phyloP scores from a whole-genome alignment of 768 basidiomycete genomes.

The Phanerodontia chrysosporium region DNA sequence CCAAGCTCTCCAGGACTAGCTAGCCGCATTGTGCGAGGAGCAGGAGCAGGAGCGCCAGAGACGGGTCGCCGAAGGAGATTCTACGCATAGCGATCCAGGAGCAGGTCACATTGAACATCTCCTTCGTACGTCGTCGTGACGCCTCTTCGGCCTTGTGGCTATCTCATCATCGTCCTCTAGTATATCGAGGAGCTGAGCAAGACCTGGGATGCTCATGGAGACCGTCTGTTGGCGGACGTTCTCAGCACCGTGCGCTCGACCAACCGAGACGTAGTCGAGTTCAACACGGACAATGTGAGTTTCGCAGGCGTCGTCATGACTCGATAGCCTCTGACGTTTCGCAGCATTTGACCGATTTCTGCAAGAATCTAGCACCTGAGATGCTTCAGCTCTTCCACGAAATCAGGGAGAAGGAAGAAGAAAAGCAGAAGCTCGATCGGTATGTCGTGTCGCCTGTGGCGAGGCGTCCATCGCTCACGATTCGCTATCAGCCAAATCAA shows the following conservation, averaged over 20 bases:
- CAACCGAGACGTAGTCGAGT: conserved; percentile 42
- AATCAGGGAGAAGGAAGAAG: conserved; percentile 11
- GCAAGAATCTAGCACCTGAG: conserved; percentile 9
- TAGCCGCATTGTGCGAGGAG: conserved; percentile 31
- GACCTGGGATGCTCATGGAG: not conserved
- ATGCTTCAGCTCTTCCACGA: conserved; percentile 11
- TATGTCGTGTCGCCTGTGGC: not conserved
- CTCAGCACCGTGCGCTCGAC: conserved; percentile 65
- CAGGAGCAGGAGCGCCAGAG: conserved; percentile 50
- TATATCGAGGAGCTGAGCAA: conserved; percentile 9
- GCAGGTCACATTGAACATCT: conserved; percentile 9
- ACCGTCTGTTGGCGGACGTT: conserved; percentile 57
- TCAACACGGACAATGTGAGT: conserved; percentile 8
- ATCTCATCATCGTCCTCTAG: not conserved
- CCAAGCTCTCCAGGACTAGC: conserved; percentile 21
- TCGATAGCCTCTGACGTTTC: not conserved
- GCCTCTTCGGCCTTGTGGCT: not conserved
- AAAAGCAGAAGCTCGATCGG: conserved; percentile 12
- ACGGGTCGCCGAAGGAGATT: conserved; percentile 1
- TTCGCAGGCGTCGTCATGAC: not conserved
- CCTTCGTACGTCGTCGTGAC: conserved; percentile 1
- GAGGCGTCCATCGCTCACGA: not conserved
- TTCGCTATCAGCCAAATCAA: conserved; percentile 1
- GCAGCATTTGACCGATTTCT: conserved; percentile 10
- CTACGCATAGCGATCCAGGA: conserved; percentile 3